These are phyloP conservation scores for Pulveroboletus sp. DNA, from an alignment of 768 basidiomycete species.

Conservation along the genomic window DNA sequence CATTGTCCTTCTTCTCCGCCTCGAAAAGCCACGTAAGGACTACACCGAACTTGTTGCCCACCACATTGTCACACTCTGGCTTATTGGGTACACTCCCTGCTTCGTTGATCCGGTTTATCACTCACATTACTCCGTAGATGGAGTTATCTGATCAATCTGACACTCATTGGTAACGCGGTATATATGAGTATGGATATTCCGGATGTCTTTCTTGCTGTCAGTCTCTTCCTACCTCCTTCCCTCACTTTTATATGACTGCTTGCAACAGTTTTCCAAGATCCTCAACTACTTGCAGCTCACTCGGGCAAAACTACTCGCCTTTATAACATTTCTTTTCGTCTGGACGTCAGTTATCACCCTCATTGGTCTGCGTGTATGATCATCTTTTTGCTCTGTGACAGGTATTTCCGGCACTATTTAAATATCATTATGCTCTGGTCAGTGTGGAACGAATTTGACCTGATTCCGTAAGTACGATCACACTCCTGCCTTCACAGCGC, in stretches of 20 bases:
- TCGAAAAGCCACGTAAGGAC: conserved; percentile 96
- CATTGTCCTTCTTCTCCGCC: conserved; percentile 71
- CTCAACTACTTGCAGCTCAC: conserved; percentile 81
- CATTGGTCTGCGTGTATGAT: not conserved
- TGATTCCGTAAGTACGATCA: conserved; percentile 60
- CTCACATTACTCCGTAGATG: conserved; percentile 44
- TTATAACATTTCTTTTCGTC: conserved; percentile 57
- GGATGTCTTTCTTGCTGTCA: conserved; percentile 79
- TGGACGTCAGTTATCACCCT: conserved; percentile 66
- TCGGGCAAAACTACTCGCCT: conserved; percentile 55
- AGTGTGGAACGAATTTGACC: conserved; percentile 72
- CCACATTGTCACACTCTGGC: conserved; percentile 92
- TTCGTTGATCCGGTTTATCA: not conserved
- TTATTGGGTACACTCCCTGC: conserved; percentile 64
- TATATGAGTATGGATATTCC: conserved; percentile 98
- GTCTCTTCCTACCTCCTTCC: conserved; percentile 23
- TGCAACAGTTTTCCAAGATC: conserved; percentile 68
- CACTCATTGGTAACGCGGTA: conserved; percentile 84
- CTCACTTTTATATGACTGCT: not conserved
- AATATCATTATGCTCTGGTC: conserved; percentile 86
- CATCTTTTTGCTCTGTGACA: conserved; percentile 25
- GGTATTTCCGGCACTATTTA: conserved; percentile 91
- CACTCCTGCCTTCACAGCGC: not conserved
- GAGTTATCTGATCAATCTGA: conserved; percentile 79
- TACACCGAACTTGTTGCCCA: conserved; percentile 82